These are phyloP conservation scores for Vachellia collinsii DNA, from an alignment of 306 rosid species.

Conservation along the genomic window DNA sequence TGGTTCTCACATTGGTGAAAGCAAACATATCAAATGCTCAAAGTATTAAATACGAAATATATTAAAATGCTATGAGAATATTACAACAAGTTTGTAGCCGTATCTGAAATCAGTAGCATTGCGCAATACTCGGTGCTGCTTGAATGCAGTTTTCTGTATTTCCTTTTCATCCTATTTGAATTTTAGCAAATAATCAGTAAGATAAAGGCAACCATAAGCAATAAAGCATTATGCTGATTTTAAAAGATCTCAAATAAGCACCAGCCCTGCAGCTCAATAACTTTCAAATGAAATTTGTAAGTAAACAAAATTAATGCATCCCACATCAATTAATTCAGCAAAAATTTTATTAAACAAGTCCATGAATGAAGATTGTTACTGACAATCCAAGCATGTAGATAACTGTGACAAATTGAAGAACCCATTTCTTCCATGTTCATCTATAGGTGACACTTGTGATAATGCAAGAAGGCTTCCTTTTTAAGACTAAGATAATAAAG, in stretches of 20 bases:
- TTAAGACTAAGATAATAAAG: neutral
- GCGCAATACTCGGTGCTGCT: constrained; percentile 71
- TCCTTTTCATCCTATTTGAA: constrained; percentile 87
- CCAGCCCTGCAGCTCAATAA: neutral
- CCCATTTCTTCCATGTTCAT: neutral
- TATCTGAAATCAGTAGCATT: constrained; percentile 86
- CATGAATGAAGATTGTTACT: neutral
- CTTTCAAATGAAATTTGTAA: neutral
- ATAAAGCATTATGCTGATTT: constrained; percentile 3
- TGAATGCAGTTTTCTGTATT: constrained; percentile 86
- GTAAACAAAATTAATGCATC: neutral
- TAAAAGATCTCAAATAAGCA: constrained; percentile 1
- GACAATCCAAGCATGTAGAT: neutral
- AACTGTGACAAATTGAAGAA: neutral
- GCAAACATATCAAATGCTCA: constrained; percentile 3
- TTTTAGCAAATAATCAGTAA: constrained; percentile 32
- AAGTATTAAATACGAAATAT: neutral
- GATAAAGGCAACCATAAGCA: constrained; percentile 9
- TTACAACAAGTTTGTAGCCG: constrained; percentile 96
- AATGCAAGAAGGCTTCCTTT: neutral
- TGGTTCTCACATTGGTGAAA: neutral
- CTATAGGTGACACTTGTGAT: neutral
- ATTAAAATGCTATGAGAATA: constrained; percentile 38
- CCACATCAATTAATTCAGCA: neutral
- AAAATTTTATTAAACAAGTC: neutral